Percentiles rank a stretch among this genome's conserved stretches.
These are phyloP conservation scores for Yarrowia alimentaria DNA, from an alignment of 805 yeast genomes.

Conservation along the genomic window DNA sequence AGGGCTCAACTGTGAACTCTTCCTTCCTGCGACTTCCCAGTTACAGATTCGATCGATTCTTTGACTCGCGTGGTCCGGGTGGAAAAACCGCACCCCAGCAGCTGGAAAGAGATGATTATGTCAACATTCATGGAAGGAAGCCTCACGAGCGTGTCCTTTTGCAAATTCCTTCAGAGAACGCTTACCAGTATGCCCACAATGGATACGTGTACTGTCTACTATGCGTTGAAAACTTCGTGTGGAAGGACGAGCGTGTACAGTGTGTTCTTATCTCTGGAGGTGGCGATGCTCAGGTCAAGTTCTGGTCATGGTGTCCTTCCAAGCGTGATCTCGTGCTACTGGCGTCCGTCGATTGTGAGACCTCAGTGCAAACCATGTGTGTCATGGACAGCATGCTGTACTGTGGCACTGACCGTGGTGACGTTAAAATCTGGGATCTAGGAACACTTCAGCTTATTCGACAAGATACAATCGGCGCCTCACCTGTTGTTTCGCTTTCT, in stretches of 20 bases:
- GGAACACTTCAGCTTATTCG: slow-evolving; percentile 68
- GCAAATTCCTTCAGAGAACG: slow-evolving; percentile 63
- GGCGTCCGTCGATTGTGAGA: slow-evolving; percentile 57
- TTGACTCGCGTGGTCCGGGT: slow-evolving; percentile 87
- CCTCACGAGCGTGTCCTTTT: slow-evolving; percentile 30
- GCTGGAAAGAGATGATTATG: slow-evolving; percentile 30
- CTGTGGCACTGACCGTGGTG: slow-evolving; percentile 76
- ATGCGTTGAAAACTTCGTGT: slow-evolving; percentile 16
- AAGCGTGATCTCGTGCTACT: slow-evolving; percentile 30
- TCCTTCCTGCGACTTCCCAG: slow-evolving; percentile 49
- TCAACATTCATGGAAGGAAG: slow-evolving; percentile 6
- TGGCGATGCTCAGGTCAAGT: slow-evolving; percentile 84
- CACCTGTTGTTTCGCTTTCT: slow-evolving; percentile 43
- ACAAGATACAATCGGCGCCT: slow-evolving; percentile 33
- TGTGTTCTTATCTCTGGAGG: slow-evolving; percentile 63
- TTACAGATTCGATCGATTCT: slow-evolving; percentile 74
- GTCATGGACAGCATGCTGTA: slow-evolving; percentile 64
- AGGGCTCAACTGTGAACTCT: slow-evolving; percentile 32
- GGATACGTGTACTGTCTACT: slow-evolving; percentile 68
- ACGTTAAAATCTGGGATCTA: slow-evolving; percentile 81
- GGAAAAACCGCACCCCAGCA: slow-evolving; percentile 47
- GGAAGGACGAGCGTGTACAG: slow-evolving; percentile 11
- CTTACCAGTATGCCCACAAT: slow-evolving; percentile 80
- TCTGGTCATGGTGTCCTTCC: slow-evolving; percentile 58
- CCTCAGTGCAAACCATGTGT: slow-evolving; percentile 69